These are phyloP conservation scores for Citrullus colocynthis DNA, from an alignment of 306 rosid species.

Conservation along the genomic window DNA sequence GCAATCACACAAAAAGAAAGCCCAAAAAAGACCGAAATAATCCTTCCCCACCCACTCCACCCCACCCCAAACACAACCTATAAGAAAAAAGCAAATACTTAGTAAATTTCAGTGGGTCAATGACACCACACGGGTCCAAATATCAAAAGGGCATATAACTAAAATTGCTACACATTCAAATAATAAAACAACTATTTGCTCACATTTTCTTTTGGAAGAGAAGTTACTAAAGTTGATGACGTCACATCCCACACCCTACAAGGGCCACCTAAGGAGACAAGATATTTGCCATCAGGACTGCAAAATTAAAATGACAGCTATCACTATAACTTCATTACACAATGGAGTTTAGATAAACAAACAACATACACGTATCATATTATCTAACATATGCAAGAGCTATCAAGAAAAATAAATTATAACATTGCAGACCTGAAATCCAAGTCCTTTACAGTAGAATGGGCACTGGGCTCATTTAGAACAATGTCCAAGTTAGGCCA, in stretches of 20 bases:
- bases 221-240: constrained; percentile 37
- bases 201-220: constrained; percentile 61
- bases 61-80: neutral
- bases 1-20: neutral
- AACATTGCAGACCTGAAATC: constrained; percentile 61
- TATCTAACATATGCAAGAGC: neutral
- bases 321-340: constrained; percentile 17
- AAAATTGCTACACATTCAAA: neutral
- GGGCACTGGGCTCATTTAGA: constrained; percentile 44
- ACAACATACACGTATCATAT: neutral
- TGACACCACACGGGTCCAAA: neutral
- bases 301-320: constrained; percentile 23
- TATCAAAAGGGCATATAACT: neutral
- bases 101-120: neutral
- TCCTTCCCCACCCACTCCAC: neutral
- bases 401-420: neutral
- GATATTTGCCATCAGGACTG: constrained; percentile 75
- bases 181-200: constrained; percentile 20
- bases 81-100: neutral
- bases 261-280: constrained; percentile 79
- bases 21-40: neutral
- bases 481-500: constrained; percentile 85
- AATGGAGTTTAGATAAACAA: neutral
- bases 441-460: constrained; percentile 61
- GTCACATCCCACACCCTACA: constrained; percentile 82